Conservation (phyloP, 139 green algal genomes). For the Chlamydomonas applanata region DNA sequence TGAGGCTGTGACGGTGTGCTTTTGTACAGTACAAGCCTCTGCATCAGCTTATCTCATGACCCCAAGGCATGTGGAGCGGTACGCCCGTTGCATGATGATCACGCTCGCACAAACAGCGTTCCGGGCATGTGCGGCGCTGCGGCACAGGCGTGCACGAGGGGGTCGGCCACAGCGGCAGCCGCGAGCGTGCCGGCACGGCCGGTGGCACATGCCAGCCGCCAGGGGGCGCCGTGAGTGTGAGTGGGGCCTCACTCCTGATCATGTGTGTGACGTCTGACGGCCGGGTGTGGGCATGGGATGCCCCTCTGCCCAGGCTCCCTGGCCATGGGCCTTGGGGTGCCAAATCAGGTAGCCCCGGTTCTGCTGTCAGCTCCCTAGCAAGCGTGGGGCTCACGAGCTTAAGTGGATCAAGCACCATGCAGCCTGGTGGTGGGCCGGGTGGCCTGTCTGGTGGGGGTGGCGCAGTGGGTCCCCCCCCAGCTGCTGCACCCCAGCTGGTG, state of each 20-base stretch:
- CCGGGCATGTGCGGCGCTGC: background rate
- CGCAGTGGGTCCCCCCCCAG: background rate
- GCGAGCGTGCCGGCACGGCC: too few species aligned
- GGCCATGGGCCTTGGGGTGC: constrained; percentile 2
- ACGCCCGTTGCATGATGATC: too few species aligned
- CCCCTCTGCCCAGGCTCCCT: constrained; percentile 37
- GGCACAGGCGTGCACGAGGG: too few species aligned
- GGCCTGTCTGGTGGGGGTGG: background rate
- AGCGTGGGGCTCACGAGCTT: background rate
- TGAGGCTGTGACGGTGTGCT: too few species aligned
- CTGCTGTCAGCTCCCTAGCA: constrained; percentile 15
- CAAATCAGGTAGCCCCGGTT: background rate
- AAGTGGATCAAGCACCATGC: background rate
- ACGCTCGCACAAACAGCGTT: background rate
- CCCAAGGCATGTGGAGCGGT: too few species aligned
- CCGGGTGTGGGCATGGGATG: constrained; percentile 69
- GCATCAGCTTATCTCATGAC: too few species aligned
- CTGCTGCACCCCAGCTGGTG: constrained; percentile 23
- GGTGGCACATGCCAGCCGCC: too few species aligned
- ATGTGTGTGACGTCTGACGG: constrained; percentile 51
- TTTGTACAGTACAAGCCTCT: too few species aligned
- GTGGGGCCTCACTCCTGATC: constrained; percentile 26
- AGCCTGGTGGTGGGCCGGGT: background rate
- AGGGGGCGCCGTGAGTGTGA: too few species aligned
- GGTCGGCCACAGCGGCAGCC: too few species aligned